These are phyloP conservation scores for Corymbia citriodora DNA, from an alignment of 441 rosid species.

Conservation along the genomic window DNA sequence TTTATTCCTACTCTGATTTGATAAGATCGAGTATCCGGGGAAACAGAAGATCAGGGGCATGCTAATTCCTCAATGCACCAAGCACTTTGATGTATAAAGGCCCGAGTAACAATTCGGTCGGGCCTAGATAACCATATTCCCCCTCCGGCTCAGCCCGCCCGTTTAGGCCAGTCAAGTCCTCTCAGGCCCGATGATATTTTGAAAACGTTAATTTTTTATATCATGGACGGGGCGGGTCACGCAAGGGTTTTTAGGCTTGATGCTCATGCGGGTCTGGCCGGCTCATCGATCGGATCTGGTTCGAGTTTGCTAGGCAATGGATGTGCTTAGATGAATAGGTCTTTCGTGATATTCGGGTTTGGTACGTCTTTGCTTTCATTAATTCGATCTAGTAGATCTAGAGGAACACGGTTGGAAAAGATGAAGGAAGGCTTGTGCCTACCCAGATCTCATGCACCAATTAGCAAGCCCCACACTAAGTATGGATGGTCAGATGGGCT, in stretches of 20 bases:
- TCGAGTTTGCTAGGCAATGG: not conserved
- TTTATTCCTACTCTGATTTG: not conserved
- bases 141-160: not conserved
- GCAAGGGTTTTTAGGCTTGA: not conserved
- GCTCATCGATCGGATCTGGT: not conserved
- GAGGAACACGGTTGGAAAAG: not conserved
- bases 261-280: not conserved
- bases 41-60: not conserved
- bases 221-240: not conserved
- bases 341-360: not conserved
- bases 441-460: not conserved
- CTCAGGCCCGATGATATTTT: not conserved
- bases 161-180: not conserved
- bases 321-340: not conserved
- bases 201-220: not conserved
- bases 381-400: not conserved
- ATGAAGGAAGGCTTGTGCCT: not conserved
- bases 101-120: not conserved
- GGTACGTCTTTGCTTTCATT: not conserved
- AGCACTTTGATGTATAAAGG: not conserved
- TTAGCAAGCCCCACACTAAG: not conserved
- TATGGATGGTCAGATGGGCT: not conserved
- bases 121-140: not conserved
- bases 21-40: not conserved
- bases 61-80: not conserved